Evolutionary conservation across 1,284 basidiomycete species (phyloP), one percentile per base, ranked within the genome.

Genomic region (Bjerkandera adusta): DNA sequence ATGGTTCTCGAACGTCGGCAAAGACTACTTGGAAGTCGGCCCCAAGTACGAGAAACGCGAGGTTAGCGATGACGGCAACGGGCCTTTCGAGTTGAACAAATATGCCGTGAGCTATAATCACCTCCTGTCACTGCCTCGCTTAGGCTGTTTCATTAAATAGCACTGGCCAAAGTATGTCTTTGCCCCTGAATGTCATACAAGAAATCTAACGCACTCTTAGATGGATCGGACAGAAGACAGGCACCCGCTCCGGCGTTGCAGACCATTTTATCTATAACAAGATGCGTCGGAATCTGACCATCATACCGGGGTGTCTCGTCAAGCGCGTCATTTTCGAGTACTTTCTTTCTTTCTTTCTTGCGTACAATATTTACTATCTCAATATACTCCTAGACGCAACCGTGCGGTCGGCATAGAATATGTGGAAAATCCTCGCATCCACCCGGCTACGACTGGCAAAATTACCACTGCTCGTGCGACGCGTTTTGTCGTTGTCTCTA

Each of bases 161-260:
- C n/a, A n/a, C n/a, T n/a, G n/a, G n/a, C n/a, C n/a, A n/a, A n/a
- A n/a, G n/a, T 83, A n/a, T n/a, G n/a, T n/a, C n/a, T n/a, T n/a
- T n/a, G n/a, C n/a, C n/a, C n/a, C n/a, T n/a, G n/a, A n/a, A n/a
- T 11, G 50, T 49, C 18, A 53, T 50, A n/a, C 5, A 37, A 24
- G 8, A 21, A 40, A 15, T 54, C 53, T 30, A 57, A 62, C 50
- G 52, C n/a, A n/a, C n/a, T n/a, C n/a, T n/a, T n/a, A n/a, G n/a
- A n/a, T n/a, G n/a, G 83, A 76, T 59, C 68, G 82, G 12, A 69
- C 79, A 48, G 58, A 54, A 0, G 53, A 65, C 18, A 76, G 82
- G 82, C 35, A 70, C 50, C 41, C 75, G 82, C 10, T 81, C 73
- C 0, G 80, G 83, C 53, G 54, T 73, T 2, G 71, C 81, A 1